Conservation (phyloP, 305 asterid genomes). For the Fraxinus platypoda region DNA sequence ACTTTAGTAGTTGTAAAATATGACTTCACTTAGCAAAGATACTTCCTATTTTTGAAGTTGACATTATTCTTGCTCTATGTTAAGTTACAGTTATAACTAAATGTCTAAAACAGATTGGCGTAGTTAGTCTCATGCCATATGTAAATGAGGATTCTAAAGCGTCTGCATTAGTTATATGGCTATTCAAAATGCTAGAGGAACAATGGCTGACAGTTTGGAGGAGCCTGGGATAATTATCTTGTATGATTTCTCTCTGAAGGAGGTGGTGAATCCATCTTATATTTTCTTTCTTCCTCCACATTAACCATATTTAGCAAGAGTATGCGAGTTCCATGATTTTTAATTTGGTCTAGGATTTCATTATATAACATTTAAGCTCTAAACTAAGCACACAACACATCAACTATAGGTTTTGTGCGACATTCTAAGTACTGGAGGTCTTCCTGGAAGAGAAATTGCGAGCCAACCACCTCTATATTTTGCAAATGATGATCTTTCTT, state of each 20-base stretch:
- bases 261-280: neutral
- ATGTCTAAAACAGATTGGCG: neutral
- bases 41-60: neutral
- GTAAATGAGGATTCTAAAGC: neutral
- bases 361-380: constrained; percentile 5
- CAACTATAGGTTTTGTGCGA: constrained; percentile 78
- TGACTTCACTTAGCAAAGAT: neutral
- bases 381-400: constrained; percentile 14
- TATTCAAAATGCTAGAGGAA: neutral
- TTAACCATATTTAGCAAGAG: neutral
- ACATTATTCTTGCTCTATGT: neutral
- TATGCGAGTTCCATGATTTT: neutral
- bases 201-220: neutral
- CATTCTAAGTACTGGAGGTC: constrained; percentile 91
- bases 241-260: neutral
- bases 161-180: neutral
- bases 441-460: constrained; percentile 74
- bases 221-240: neutral
- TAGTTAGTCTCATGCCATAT: neutral
- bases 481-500: constrained; percentile 86
- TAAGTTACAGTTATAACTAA: neutral
- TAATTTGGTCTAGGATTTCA: neutral
- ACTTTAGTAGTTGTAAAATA: neutral
- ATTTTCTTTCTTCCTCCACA: neutral
- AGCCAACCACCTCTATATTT: constrained; percentile 80